Conservation (phyloP, 2,329 filamentous ascomycete species). For the Moelleriella libera region DNA sequence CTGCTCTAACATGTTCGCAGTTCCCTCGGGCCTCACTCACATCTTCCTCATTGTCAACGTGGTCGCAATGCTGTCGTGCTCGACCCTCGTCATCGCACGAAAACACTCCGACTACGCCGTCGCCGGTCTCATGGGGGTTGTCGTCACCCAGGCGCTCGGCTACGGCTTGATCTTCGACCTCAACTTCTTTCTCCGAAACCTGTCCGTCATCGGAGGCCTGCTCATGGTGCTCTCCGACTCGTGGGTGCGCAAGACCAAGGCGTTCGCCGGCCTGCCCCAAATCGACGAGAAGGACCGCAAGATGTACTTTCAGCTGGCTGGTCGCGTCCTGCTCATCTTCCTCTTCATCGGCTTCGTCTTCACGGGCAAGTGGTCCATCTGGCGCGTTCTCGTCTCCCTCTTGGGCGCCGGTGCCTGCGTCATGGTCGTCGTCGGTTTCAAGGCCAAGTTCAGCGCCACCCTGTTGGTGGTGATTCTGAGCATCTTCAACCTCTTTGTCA, state of each 20-base stretch:
- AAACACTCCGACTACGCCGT: constrained; percentile 92
- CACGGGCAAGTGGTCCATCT: constrained; percentile 82
- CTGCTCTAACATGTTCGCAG: constrained; percentile 28
- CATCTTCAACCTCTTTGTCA: constrained; percentile 91
- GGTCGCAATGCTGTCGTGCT: constrained; percentile 72
- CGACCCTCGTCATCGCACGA: constrained; percentile 74
- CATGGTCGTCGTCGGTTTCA: constrained; percentile 99
- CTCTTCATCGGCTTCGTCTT: constrained; percentile 95
- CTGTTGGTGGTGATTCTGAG: constrained; percentile 90
- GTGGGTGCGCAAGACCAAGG: constrained; percentile 95
- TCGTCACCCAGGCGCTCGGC: constrained; percentile 84
- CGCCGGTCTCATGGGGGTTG: constrained; percentile 75
- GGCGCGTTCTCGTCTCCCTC: constrained; percentile 71
- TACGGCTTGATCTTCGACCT: constrained; percentile 98
- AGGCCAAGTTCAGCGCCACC: constrained; percentile 97
- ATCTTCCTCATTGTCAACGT: constrained; percentile 87
- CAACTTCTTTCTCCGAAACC: constrained; percentile 98
- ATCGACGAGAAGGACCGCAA: constrained; percentile 99
- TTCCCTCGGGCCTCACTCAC: constrained; percentile 79
- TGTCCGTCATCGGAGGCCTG: constrained; percentile 91
- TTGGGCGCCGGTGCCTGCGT: constrained; percentile 83
- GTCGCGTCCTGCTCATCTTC: constrained; percentile 91
- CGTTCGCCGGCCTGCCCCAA: constrained; percentile 83
- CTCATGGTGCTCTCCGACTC: constrained; percentile 97
- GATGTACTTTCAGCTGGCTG: constrained; percentile 99